phyloP scores from a whole-genome alignment of 495 filamentous ascomycete genomes.

The Xylaria castorea region DNA sequence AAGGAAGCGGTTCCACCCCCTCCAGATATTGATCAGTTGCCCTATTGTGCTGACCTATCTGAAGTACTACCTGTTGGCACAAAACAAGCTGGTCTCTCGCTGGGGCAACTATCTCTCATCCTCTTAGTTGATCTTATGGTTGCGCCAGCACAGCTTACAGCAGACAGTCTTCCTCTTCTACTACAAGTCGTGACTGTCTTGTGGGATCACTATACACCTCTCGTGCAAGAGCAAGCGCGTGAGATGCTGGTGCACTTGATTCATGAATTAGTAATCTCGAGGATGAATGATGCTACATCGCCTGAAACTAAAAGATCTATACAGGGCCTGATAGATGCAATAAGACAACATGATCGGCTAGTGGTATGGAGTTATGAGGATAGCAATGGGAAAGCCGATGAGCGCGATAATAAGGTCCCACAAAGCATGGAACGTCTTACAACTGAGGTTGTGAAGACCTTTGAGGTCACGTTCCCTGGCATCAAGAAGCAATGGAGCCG shows the following conservation, averaged over 20 bases:
- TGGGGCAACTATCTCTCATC: constrained; percentile 92
- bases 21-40: constrained; percentile 74
- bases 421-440: constrained; percentile 84
- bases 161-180: constrained; percentile 80
- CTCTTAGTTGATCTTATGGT: constrained; percentile 96
- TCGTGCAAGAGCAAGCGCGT: constrained; percentile 94
- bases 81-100: constrained; percentile 87
- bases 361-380: constrained; percentile 96
- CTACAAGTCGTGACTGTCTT: constrained; percentile 91
- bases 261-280: constrained; percentile 93
- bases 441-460: constrained; percentile 79
- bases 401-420: constrained; percentile 80
- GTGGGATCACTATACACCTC: constrained; percentile 95
- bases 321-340: constrained; percentile 88
- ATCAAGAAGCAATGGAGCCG: constrained; percentile 90
- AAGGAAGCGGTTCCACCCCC: constrained; percentile 74
- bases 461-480: constrained; percentile 82
- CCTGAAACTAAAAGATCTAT: constrained; percentile 72
- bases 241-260: constrained; percentile 99
- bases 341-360: constrained; percentile 81
- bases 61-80: constrained; percentile 83
- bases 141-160: constrained; percentile 77
- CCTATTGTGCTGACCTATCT: constrained; percentile 87
- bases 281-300: constrained; percentile 76
- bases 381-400: constrained; percentile 76